Conservation (phyloP, 148 eudicot genomes). For the Heliosperma pusillum region DNA sequence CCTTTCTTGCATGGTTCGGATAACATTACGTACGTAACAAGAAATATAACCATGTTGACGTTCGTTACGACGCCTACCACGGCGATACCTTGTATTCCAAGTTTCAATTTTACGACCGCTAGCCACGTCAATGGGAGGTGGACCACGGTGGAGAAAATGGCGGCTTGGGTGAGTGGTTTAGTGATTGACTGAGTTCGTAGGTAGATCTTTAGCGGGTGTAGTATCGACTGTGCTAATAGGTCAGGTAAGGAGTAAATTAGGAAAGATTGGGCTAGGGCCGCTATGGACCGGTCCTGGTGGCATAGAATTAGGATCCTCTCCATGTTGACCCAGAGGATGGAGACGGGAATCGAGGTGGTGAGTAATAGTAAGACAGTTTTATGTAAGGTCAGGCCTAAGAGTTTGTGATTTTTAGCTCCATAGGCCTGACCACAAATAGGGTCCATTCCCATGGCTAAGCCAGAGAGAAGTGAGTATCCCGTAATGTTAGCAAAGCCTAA, state of each 20-base stretch:
- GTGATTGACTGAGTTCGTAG: slow-evolving; percentile 51
- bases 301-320: slow-evolving; percentile 35
- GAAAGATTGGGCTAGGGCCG: slow-evolving; percentile 35
- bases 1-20: slow-evolving; percentile 23
- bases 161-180: slow-evolving; percentile 41
- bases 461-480: slow-evolving; percentile 48
- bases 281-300: slow-evolving; percentile 37
- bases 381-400: slow-evolving; percentile 36
- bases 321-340: slow-evolving; percentile 46
- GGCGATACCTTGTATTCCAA: slow-evolving; percentile 42
- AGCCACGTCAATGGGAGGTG: slow-evolving; percentile 45
- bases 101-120: slow-evolving; percentile 23
- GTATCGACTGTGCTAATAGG: slow-evolving; percentile 37
- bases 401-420: slow-evolving; percentile 34
- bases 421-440: slow-evolving; percentile 61
- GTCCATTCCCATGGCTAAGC: slow-evolving; percentile 59
- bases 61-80: slow-evolving; percentile 35
- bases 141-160: slow-evolving; percentile 31
- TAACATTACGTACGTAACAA: slow-evolving; percentile 27
- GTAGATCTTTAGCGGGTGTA: slow-evolving; percentile 49
- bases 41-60: slow-evolving; percentile 24
- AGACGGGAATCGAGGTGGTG: slow-evolving; percentile 36
- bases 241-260: slow-evolving; percentile 44
- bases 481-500: slow-evolving; percentile 50
- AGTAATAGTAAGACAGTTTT: slow-evolving; percentile 38